A percentile compares a stretch with the other conserved stretches of the same genome.
Conservation (phyloP, 2,329 filamentous ascomycete species). For the Diplodia sapinea region DNA sequence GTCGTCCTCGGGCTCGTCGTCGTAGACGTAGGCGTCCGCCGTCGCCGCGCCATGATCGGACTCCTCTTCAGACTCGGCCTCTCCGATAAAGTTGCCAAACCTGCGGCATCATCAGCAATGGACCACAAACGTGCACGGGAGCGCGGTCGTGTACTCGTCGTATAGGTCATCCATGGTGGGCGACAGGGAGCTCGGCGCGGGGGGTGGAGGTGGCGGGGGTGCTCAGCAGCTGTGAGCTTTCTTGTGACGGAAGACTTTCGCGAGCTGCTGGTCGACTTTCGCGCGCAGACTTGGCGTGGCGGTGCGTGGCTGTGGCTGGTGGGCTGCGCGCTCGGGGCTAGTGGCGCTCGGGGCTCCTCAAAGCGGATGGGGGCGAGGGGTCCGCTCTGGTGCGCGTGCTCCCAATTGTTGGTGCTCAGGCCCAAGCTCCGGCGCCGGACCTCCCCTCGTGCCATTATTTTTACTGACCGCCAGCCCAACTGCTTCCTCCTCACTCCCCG, state of each 20-base stretch:
- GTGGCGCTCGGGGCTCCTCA: not conserved
- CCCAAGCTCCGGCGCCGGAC: slow-evolving; percentile 28
- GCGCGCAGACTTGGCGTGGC: slow-evolving; percentile 25
- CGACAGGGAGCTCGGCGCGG: slow-evolving; percentile 14
- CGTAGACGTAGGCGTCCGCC: slow-evolving; percentile 80
- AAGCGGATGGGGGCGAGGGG: slow-evolving; percentile 15
- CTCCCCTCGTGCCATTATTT: slow-evolving; percentile 27
- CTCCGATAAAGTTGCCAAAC: slow-evolving; percentile 98
- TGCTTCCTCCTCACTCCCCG: slow-evolving; percentile 18
- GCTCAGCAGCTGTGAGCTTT: not conserved
- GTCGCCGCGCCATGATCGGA: slow-evolving; percentile 76
- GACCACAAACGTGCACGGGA: slow-evolving; percentile 6
- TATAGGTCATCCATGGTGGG: slow-evolving; percentile 89
- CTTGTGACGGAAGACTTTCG: slow-evolving; percentile 22
- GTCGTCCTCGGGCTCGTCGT: slow-evolving; percentile 67
- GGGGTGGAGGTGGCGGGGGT: slow-evolving; percentile 14
- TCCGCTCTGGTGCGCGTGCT: slow-evolving; percentile 11
- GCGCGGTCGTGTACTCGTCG: slow-evolving; percentile 71
- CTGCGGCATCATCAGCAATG: slow-evolving; percentile 52
- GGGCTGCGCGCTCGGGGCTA: too few species aligned
- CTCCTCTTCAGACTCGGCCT: slow-evolving; percentile 87
- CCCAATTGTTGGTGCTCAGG: slow-evolving; percentile 14
- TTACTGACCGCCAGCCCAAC: slow-evolving; percentile 30
- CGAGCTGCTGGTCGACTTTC: slow-evolving; percentile 17
- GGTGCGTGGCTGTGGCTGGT: not conserved